Evolutionary conservation across 257 asterid species (phyloP).

Genomic region (Anisodus acutangulus): DNA sequence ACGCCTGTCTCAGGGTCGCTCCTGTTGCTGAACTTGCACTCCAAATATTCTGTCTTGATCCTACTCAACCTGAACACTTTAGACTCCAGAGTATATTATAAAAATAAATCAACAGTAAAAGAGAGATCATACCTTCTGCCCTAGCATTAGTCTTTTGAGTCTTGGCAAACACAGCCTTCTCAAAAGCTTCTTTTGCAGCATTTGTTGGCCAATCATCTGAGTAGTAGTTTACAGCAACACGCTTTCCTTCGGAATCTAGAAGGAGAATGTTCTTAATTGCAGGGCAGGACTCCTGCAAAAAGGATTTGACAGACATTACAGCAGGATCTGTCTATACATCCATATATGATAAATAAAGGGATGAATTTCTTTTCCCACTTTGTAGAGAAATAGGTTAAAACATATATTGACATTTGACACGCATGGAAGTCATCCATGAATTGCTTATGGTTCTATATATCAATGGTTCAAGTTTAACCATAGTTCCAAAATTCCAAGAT

Average conservation of each 20-base stretch:
- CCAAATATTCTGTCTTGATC: too few relatives aligned
- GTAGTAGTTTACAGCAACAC: conserved; percentile 74
- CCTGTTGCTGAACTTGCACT: too few relatives aligned
- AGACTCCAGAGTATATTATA: too few relatives aligned
- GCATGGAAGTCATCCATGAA: neutral
- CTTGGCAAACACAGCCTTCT: conserved; percentile 70
- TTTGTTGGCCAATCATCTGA: conserved; percentile 86
- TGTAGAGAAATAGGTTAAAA: neutral
- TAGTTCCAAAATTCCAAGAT: neutral
- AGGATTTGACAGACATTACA: conserved; percentile 16
- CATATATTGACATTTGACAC: neutral
- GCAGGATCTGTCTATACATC: neutral
- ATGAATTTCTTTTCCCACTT: neutral
- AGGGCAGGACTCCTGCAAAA: conserved; percentile 65
- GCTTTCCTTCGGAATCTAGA: conserved; percentile 83
- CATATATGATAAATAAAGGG: neutral
- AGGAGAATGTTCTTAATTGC: conserved; percentile 71
- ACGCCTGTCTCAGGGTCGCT: too few relatives aligned
- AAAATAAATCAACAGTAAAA: conserved; percentile 23
- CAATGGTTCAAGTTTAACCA: neutral
- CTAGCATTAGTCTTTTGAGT: conserved; percentile 84
- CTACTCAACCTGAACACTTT: too few relatives aligned
- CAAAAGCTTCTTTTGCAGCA: conserved; percentile 67
- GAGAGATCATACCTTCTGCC: conserved; percentile 60
- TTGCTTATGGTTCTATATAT: conserved; percentile 1